Conservation (phyloP, 305 asterid genomes). For the Fraxinus dipetala region DNA sequence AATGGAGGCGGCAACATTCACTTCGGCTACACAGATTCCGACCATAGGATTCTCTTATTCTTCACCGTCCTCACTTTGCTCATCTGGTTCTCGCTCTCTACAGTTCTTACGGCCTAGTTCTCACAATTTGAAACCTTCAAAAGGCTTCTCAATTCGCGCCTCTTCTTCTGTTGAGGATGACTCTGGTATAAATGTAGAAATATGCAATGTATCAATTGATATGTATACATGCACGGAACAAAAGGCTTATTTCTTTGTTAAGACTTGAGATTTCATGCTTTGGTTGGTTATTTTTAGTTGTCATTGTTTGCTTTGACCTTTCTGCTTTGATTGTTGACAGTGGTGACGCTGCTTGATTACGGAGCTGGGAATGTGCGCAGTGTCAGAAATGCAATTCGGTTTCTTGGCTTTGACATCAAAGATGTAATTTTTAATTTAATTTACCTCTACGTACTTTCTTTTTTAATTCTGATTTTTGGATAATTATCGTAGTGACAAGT, state of each 20-base stretch:
- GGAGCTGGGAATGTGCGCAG: constrained; percentile 99
- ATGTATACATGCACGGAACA: neutral
- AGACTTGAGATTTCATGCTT: neutral
- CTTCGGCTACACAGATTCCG: constrained; percentile 38
- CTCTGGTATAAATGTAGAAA: constrained; percentile 38
- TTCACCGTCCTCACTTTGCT: constrained; percentile 30
- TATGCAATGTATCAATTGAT: neutral
- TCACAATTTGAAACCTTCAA: constrained; percentile 37
- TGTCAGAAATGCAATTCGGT: constrained; percentile 75
- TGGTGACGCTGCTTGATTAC: constrained; percentile 86
- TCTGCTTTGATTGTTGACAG: constrained; percentile 33
- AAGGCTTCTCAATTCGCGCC: constrained; percentile 53
- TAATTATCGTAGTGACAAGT: neutral
- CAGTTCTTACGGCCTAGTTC: constrained; percentile 36
- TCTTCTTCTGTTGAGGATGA: constrained; percentile 47
- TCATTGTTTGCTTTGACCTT: neutral
- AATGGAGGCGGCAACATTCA: constrained; percentile 55
- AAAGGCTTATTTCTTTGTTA: neutral
- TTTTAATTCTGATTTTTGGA: neutral
- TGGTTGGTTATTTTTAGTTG: neutral
- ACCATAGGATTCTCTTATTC: constrained; percentile 21
- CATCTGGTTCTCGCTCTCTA: constrained; percentile 28
- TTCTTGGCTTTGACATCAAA: constrained; percentile 70
- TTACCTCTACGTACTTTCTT: neutral
- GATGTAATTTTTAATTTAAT: constrained; percentile 44